phyloP scores from a whole-genome alignment of 1,139 yeast species.

The Yamadazyma sp. region DNA sequence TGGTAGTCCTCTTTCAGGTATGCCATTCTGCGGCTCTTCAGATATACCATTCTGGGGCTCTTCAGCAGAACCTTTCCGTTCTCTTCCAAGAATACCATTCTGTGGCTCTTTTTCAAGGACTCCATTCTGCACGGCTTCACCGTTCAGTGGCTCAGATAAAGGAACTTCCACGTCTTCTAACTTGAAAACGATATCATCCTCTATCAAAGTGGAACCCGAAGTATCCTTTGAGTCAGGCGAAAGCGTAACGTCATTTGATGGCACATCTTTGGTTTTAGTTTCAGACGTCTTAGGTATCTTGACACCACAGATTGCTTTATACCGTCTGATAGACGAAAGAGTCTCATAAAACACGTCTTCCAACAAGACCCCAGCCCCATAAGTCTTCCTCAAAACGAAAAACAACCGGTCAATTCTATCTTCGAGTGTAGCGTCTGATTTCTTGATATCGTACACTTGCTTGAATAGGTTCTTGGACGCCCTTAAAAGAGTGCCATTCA shows the following conservation, averaged over 20 bases:
- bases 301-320: constrained; percentile 3
- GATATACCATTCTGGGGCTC: too few species aligned
- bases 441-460: constrained; percentile 17
- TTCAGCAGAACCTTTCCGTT: too few species aligned
- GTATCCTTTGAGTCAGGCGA: background rate
- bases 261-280: background rate
- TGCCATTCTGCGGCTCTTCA: too few species aligned
- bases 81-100: too few species aligned
- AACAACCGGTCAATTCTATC: constrained; percentile 25
- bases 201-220: background rate
- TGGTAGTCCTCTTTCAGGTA: too few species aligned
- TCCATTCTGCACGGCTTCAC: too few species aligned
- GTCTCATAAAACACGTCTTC: constrained; percentile 24
- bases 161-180: background rate
- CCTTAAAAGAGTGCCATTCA: constrained; percentile 14
- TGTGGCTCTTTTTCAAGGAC: too few species aligned
- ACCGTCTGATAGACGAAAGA: constrained; percentile 19
- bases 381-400: constrained; percentile 32
- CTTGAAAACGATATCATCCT: background rate
- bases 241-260: background rate
- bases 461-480: constrained; percentile 12
- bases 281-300: background rate
- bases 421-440: constrained; percentile 9
- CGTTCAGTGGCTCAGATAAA: too few species aligned
- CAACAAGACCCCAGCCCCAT: constrained; percentile 32